Base-by-base conservation (phyloP, 495 filamentous ascomycete genomes). In the Aspergillus sclerotiicarbonarius region DNA sequence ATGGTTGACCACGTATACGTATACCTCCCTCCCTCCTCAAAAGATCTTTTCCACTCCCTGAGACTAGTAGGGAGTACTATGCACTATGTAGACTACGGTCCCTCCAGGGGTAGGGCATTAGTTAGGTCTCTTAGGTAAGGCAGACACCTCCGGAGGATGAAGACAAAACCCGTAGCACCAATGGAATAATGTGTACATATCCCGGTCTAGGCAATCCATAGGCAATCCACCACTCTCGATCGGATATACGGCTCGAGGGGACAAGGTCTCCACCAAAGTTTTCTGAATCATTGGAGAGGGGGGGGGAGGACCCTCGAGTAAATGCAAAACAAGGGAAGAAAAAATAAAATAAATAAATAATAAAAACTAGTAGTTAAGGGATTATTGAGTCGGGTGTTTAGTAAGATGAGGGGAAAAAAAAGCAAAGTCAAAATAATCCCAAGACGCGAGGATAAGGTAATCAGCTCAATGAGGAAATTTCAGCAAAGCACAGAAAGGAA, bases 201-300 rank as follows among this genome's bases (percentile, higher is more conserved):
- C 1, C 33, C 8, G 25, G 25, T 25, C 25, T 25, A 5, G 25
- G 25, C 5, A 25, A 25, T 25, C 25, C 25, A 25, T 25, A 5
- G 25, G 25, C 5, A 25, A 25, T 25, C 25, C 25, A 25, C 25
- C 25, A 25, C 33, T 1, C 13, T 35, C 33, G 33, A 31, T 51
- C 62, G 62, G 62, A 64, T 64, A 61, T 64, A 61, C 62, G 62
- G 62, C 61, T 63, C 43, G 41, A 44, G 30, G 47, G 16, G 37
- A 54, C 37, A 21, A 43, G 18, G 49, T 37, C 31, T 30, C 49
- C 18, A 51, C 49, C 35, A 45, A 58, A 58, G 47, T 18, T 51
- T 59, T 18, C 21, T 41, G 41, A 49, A 6, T 49, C 46, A 48
- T 20, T 12, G 12, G 46, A 30, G 12, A 2, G 46, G 20, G 13